A percentile compares a stretch with the other conserved stretches of the same genome.
phyloP scores from a whole-genome alignment of 192 early-diverging fungal genomes.

The Neocallimastix lanati region DNA sequence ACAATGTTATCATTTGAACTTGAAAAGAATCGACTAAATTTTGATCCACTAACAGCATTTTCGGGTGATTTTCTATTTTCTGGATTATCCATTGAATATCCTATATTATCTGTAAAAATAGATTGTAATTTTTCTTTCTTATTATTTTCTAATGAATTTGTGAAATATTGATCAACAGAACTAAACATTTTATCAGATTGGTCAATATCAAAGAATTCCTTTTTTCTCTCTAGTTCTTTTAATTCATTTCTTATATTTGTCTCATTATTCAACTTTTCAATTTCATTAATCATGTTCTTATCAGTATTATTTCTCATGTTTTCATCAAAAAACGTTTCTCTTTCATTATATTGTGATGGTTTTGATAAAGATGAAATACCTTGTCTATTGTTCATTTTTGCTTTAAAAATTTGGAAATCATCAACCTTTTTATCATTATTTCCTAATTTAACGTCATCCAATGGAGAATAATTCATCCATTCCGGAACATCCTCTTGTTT shows the following conservation, averaged over 20 bases:
- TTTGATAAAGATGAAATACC: neutral
- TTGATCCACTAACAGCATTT: neutral
- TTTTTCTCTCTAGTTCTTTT: neutral
- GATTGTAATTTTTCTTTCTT: neutral
- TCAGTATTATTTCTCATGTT: neutral
- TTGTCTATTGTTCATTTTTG: neutral
- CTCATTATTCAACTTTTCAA: neutral
- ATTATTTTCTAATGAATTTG: neutral
- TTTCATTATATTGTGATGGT: neutral
- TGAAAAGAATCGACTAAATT: neutral
- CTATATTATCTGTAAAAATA: neutral
- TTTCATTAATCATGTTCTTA: neutral
- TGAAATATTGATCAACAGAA: neutral
- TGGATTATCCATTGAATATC: neutral
- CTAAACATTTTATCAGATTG: neutral
- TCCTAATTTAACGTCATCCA: neutral
- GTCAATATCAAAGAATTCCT: neutral
- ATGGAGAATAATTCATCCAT: neutral
- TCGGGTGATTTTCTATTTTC: neutral
- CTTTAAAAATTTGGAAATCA: neutral
- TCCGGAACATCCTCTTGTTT: neutral
- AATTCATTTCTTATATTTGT: neutral
- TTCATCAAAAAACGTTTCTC: neutral
- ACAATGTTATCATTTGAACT: neutral
- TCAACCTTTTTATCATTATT: neutral